phyloP scores from a whole-genome alignment of 768 basidiomycete genomes.

The Gloeopeniophorella convolvens region DNA sequence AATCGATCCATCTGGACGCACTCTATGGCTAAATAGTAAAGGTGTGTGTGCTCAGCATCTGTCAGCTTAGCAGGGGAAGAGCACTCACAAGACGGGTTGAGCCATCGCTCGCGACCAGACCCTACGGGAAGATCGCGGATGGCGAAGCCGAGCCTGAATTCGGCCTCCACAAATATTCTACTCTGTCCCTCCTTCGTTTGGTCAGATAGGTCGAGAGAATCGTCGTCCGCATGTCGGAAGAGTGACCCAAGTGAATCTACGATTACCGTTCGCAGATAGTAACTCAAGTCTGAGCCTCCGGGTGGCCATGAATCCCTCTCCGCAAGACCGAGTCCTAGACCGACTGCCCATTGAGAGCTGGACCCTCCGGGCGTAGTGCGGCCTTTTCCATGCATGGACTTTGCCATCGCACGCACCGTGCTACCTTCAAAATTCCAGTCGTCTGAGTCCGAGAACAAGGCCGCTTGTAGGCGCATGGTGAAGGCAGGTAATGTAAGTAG shows the following conservation, averaged over 20 bases:
- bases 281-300: constrained; percentile 77
- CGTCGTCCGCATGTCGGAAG: constrained; percentile 1
- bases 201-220: background rate
- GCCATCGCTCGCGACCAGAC: constrained; percentile 65
- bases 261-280: constrained; percentile 76
- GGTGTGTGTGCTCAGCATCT: background rate
- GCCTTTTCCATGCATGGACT: constrained; percentile 5
- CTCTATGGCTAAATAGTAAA: constrained; percentile 28
- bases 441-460: constrained; percentile 73
- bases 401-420: constrained; percentile 18
- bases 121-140: constrained; percentile 66
- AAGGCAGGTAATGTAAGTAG: constrained; percentile 69
- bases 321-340: constrained; percentile 65
- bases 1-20: constrained; percentile 19
- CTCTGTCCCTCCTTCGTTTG: background rate
- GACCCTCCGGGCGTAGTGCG: background rate
- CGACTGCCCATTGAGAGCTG: constrained; percentile 49
- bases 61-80: background rate
- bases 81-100: constrained; percentile 71
- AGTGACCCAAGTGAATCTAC: constrained; percentile 61
- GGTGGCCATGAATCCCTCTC: constrained; percentile 82
- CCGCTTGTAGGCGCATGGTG: constrained; percentile 56
- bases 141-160: constrained; percentile 76
- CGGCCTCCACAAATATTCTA: constrained; percentile 50
- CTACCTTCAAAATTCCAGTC: constrained; percentile 28